These are phyloP conservation scores for Cercospora citrullina DNA, from an alignment of 2,329 filamentous ascomycete species.

Conservation along the genomic window DNA sequence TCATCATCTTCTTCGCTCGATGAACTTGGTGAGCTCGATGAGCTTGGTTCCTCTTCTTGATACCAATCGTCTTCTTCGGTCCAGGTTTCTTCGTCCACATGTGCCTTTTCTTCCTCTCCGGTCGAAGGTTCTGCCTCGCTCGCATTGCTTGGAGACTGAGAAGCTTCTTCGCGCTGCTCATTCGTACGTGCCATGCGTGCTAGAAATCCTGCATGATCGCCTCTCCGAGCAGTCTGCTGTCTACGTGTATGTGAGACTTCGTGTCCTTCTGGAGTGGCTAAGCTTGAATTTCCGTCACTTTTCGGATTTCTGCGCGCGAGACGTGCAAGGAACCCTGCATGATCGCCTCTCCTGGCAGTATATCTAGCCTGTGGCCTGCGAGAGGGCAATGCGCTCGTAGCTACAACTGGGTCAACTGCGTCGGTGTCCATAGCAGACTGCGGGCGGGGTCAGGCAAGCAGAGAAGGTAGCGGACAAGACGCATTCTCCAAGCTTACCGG, in stretches of 20 bases:
- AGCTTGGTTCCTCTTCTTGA: neutral
- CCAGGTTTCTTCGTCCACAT: no score
- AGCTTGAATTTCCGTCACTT: neutral
- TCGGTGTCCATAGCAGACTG: neutral
- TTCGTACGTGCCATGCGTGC: neutral
- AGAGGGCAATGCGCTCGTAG: neutral
- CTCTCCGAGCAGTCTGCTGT: neutral
- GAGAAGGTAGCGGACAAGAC: neutral
- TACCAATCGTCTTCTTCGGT: neutral
- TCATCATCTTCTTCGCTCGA: neutral
- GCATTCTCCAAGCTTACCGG: neutral
- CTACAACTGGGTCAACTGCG: neutral
- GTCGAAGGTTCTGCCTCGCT: neutral
- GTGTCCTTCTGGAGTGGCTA: neutral
- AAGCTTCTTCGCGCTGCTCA: no score
- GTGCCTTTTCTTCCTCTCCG: neutral
- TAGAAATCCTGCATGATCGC: neutral
- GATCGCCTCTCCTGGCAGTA: neutral
- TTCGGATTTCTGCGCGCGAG: neutral
- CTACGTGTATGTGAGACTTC: neutral
- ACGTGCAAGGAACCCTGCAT: neutral
- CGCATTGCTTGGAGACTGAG: neutral
- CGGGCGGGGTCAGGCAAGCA: neutral
- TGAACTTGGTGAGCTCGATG: neutral
- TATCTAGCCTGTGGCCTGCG: neutral